phyloP scores from a whole-genome alignment of 768 basidiomycete species.

The Pseudohyphozyma bogoriensis region DNA sequence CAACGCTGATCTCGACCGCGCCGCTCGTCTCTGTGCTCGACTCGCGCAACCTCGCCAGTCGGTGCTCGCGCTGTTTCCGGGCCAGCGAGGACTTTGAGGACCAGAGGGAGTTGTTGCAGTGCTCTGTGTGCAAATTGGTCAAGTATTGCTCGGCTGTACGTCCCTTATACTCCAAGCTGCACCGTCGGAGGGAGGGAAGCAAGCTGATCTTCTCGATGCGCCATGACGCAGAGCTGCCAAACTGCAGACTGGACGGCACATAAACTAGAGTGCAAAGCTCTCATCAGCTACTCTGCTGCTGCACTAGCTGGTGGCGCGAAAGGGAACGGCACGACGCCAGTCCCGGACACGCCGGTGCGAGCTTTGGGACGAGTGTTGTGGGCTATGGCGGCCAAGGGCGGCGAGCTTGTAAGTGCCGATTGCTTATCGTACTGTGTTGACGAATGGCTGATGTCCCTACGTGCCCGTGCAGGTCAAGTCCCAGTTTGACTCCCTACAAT shows the following conservation, averaged over 20 bases:
- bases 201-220: not conserved
- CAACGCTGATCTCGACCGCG: conserved; percentile 10
- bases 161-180: conserved; percentile 23
- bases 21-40: conserved; percentile 24
- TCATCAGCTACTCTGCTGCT: no score
- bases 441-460: no score
- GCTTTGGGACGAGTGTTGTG: conserved; percentile 61
- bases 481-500: conserved; percentile 64
- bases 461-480: no score
- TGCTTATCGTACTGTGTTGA: no score
- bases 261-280: conserved; percentile 64
- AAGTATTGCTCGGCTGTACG: conserved; percentile 65
- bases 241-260: conserved; percentile 46
- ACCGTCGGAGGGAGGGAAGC: conserved; percentile 60
- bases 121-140: conserved; percentile 58
- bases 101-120: conserved; percentile 50
- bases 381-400: conserved; percentile 48
- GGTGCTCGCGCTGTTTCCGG: conserved; percentile 18
- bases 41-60: conserved; percentile 1
- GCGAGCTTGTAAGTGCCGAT: conserved; percentile 31
- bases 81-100: conserved; percentile 32
- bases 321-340: conserved; percentile 12
- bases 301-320: no score
- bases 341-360: conserved; percentile 67
- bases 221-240: conserved; percentile 6